Evolutionary conservation across 2,329 filamentous ascomycete species (phyloP).

Genomic region (Colletotrichum tanaceti): DNA sequence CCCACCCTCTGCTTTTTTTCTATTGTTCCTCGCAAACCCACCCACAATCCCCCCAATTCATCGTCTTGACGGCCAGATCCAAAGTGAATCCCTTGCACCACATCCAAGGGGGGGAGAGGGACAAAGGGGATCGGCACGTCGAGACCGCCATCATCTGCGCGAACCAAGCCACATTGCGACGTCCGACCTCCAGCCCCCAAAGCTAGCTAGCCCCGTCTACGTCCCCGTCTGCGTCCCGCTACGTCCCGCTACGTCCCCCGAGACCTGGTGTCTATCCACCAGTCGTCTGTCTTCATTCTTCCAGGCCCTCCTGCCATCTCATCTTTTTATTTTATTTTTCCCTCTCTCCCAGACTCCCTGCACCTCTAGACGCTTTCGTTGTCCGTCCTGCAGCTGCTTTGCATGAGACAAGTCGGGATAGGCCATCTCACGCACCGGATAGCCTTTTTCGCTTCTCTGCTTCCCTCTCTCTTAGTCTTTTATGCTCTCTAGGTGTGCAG

Average conservation of each 20-base stretch:
- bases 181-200: constrained; percentile 35
- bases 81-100: neutral
- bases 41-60: constrained; percentile 3
- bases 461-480: no score
- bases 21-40: neutral
- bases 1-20: neutral
- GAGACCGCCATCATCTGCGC: constrained; percentile 25
- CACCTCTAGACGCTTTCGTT: constrained; percentile 3
- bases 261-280: constrained; percentile 22
- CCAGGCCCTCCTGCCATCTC: constrained; percentile 10
- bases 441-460: neutral
- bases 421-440: neutral
- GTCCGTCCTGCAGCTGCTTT: neutral
- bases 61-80: neutral
- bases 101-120: no score
- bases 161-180: constrained; percentile 34
- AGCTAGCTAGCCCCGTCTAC: constrained; percentile 1
- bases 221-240: neutral
- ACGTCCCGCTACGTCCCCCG: constrained; percentile 2
- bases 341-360: constrained; percentile 6
- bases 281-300: neutral
- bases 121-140: constrained; percentile 20
- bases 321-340: neutral
- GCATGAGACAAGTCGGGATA: neutral
- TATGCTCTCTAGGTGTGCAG: neutral